Evolutionary conservation across 2,329 filamentous ascomycete species (phyloP).

Genomic region (Monosporascus sp.): DNA sequence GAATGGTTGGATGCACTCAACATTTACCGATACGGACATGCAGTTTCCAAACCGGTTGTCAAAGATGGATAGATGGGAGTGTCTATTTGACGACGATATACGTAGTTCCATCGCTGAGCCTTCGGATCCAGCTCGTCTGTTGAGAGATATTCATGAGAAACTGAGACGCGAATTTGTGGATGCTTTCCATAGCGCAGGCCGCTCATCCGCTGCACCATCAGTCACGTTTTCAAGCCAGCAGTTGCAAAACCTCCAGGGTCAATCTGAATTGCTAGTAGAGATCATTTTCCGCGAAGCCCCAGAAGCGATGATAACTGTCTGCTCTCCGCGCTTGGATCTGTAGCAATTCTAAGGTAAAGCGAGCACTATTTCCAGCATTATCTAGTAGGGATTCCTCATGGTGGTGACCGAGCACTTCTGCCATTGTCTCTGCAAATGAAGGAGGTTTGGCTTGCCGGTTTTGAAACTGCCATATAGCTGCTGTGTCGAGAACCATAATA

Average conservation of each 20-base stretch:
- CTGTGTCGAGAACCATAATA: slow-evolving; percentile 2
- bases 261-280: slow-evolving; percentile 4
- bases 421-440: slow-evolving; percentile 2
- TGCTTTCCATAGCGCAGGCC: neutral
- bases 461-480: slow-evolving; percentile 12
- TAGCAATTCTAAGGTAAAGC: slow-evolving; percentile 1
- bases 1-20: slow-evolving; percentile 5
- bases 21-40: slow-evolving; percentile 3
- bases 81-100: neutral
- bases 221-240: neutral
- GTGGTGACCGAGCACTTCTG: neutral
- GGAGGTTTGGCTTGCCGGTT: neutral
- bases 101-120: neutral
- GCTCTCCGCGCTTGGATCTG: neutral
- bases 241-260: slow-evolving; percentile 2
- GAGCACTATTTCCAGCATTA: slow-evolving; percentile 9
- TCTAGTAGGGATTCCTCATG: slow-evolving; percentile 1
- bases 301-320: no score
- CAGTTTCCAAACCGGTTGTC: slow-evolving; percentile 1
- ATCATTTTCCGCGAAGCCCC: slow-evolving; percentile 7
- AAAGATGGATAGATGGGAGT: slow-evolving; percentile 4
- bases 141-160: neutral
- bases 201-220: neutral
- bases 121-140: no score
- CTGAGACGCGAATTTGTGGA: neutral